phyloP scores from a whole-genome alignment of 2,329 filamentous ascomycete species.

The Aspergillus viridinutans region DNA sequence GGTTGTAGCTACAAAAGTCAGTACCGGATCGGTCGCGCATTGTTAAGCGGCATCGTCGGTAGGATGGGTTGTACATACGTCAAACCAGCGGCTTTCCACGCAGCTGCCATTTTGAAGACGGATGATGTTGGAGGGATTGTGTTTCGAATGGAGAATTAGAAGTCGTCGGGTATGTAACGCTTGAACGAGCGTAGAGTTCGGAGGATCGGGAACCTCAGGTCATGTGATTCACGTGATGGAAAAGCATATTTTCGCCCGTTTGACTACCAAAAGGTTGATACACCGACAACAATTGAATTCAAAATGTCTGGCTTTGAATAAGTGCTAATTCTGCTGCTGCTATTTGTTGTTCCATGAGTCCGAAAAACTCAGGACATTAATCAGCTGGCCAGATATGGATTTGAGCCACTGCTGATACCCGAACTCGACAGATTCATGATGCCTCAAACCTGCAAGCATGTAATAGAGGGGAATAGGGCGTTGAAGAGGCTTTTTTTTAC shows the following conservation, averaged over 20 bases:
- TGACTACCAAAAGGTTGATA: neutral
- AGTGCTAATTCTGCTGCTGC: neutral
- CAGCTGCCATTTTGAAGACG: conserved; percentile 77
- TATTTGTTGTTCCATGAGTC: neutral
- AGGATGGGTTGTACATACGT: conserved; percentile 61
- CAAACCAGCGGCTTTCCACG: conserved; percentile 97
- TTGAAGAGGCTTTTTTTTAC: neutral
- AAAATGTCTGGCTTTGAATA: neutral
- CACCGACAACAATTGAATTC: neutral
- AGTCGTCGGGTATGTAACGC: conserved; percentile 25
- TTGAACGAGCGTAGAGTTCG: conserved; percentile 32
- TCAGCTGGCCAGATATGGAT: neutral
- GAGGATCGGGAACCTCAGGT: conserved; percentile 29
- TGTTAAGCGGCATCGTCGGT: conserved; percentile 1
- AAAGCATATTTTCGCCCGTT: neutral
- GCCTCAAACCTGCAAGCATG: neutral
- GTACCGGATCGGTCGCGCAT: conserved; percentile 10
- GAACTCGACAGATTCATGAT: neutral
- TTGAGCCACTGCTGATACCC: neutral
- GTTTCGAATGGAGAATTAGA: conserved; percentile 25
- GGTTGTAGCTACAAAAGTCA: conserved; percentile 80
- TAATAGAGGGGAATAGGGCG: too few species aligned
- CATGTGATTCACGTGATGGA: conserved; percentile 13
- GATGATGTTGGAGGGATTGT: conserved; percentile 24
- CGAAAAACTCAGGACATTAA: neutral